A percentile compares a stretch with the other conserved stretches of the same genome.
Evolutionary conservation across 2,329 filamentous ascomycete species (phyloP).

Genomic region (Aureobasidium sp.): DNA sequence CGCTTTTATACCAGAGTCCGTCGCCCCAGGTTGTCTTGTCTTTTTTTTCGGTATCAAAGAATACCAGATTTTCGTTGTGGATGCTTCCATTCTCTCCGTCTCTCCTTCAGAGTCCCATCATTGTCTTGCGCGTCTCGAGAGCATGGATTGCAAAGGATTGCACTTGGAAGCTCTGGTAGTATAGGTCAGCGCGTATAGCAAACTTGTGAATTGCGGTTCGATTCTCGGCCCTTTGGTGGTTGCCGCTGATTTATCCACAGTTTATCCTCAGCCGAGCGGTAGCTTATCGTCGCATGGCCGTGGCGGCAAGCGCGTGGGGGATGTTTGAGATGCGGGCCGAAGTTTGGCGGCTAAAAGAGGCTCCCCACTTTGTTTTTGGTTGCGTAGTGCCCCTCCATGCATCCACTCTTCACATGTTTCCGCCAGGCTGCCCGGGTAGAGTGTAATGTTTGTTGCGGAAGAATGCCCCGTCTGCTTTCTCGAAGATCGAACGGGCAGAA

Average conservation of each 20-base stretch:
- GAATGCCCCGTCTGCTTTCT: neutral
- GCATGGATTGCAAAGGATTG: neutral
- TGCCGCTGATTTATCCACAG: constrained; percentile 6
- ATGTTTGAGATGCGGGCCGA: constrained; percentile 1
- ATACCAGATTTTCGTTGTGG: constrained; percentile 1
- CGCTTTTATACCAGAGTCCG: neutral
- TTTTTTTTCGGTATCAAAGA: neutral
- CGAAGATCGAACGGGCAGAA: neutral
- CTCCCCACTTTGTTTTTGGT: neutral
- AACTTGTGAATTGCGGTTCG: neutral
- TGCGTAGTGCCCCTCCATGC: constrained; percentile 5
- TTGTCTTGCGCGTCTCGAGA: neutral
- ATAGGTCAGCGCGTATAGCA: neutral
- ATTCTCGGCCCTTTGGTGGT: neutral
- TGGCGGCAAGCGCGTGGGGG: neutral
- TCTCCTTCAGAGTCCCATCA: neutral
- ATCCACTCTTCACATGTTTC: neutral
- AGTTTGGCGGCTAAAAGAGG: neutral
- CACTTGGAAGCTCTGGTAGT: neutral
- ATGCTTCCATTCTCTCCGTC: neutral
- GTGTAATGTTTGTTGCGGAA: neutral
- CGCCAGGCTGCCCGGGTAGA: neutral
- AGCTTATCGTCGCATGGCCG: neutral
- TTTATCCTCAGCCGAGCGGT: neutral
- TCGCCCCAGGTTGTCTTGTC: neutral